phyloP scores from a whole-genome alignment of 2,329 filamentous ascomycete species.

The Penicillium sp. region DNA sequence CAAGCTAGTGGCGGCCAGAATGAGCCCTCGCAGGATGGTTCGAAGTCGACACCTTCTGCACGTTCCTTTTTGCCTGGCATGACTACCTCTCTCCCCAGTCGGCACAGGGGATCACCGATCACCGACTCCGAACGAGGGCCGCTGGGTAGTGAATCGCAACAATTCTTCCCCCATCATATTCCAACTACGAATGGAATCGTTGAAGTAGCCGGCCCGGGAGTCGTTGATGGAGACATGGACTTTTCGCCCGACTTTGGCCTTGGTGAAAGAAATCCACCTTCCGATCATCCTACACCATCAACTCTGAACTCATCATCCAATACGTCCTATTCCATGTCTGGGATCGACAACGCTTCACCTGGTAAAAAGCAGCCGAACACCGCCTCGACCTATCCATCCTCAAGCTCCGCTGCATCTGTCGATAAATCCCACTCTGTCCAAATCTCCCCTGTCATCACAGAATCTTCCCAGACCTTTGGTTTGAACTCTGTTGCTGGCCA shows the following conservation, averaged over 20 bases:
- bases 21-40: slow-evolving; percentile 2
- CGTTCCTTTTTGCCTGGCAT: slow-evolving; percentile 7
- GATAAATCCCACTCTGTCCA: slow-evolving; percentile 18
- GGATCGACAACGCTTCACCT: slow-evolving; percentile 31
- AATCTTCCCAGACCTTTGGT: slow-evolving; percentile 20
- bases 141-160: slow-evolving; percentile 3
- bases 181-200: not conserved
- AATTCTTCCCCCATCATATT: slow-evolving; percentile 15
- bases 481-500: slow-evolving; percentile 19
- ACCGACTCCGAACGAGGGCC: not conserved
- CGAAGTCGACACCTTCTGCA: slow-evolving; percentile 7
- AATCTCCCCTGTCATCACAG: slow-evolving; percentile 16
- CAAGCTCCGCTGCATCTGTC: slow-evolving; percentile 17
- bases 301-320: slow-evolving; percentile 43
- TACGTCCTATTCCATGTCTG: slow-evolving; percentile 36
- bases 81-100: slow-evolving; percentile 30
- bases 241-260: slow-evolving; percentile 33
- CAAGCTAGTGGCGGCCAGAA: not conserved
- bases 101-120: slow-evolving; percentile 21
- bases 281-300: slow-evolving; percentile 40
- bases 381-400: slow-evolving; percentile 7
- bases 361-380: slow-evolving; percentile 27
- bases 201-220: slow-evolving; percentile 2
- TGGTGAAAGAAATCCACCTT: slow-evolving; percentile 35
- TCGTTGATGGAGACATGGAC: slow-evolving; percentile 35